These are phyloP conservation scores for Schizochytrium sp. DNA, from an alignment of 108 stramenopile species.

Conservation along the genomic window DNA sequence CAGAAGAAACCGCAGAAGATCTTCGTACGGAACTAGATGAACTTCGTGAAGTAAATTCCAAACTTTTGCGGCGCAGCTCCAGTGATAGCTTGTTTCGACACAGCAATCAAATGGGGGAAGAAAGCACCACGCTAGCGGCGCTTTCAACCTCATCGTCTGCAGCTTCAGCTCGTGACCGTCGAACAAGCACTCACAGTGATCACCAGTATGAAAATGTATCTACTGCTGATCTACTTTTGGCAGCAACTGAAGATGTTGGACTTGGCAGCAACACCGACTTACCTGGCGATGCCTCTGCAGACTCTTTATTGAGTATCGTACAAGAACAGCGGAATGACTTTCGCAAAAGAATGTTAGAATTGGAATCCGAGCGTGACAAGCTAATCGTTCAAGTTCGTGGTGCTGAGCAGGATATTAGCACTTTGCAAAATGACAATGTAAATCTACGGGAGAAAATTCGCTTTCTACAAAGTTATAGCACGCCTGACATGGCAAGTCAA, in stretches of 20 bases:
- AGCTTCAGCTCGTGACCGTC: background rate
- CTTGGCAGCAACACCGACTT: background rate
- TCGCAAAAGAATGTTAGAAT: constrained; percentile 34
- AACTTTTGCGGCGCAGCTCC: background rate
- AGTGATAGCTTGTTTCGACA: background rate
- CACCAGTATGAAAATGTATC: background rate
- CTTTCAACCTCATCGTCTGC: background rate
- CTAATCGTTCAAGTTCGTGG: background rate
- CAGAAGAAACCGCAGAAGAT: background rate
- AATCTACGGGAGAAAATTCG: constrained; percentile 39
- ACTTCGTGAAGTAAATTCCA: background rate
- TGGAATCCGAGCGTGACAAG: constrained; percentile 24
- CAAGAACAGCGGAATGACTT: constrained; percentile 41
- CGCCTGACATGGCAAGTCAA: too few species aligned
- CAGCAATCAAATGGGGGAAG: constrained; percentile 18
- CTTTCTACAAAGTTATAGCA: constrained; percentile 5
- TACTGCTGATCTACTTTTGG: constrained; percentile 16
- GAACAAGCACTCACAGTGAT: background rate
- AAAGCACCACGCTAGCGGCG: background rate
- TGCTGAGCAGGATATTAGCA: background rate
- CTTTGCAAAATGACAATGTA: constrained; percentile 24
- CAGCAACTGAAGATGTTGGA: constrained; percentile 37
- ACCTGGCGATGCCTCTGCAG: background rate
- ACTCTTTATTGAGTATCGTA: constrained; percentile 1
- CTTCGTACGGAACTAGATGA: background rate